Conservation (phyloP, 2,329 filamentous ascomycete species). For the Monosporascus sp. region DNA sequence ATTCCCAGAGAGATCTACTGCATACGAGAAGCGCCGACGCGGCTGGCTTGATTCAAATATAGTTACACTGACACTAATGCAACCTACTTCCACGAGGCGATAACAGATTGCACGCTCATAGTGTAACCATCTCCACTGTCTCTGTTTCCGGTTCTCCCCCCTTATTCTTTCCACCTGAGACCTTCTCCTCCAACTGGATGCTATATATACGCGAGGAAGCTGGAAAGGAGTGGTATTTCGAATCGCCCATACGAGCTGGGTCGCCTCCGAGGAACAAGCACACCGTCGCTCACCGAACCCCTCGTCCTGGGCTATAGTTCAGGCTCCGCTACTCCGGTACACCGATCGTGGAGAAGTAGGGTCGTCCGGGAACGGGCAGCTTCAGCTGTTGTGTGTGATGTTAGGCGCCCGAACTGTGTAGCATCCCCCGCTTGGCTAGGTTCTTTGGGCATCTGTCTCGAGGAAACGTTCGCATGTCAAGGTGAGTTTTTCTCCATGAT, state of each 20-base stretch:
- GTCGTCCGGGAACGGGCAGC: slow-evolving; percentile 33
- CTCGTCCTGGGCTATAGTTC: slow-evolving; percentile 13
- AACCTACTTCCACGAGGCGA: slow-evolving; percentile 25
- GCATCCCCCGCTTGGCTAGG: slow-evolving; percentile 32
- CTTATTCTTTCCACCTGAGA: slow-evolving; percentile 2
- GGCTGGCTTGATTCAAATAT: slow-evolving; percentile 21
- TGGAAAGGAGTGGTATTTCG: not conserved
- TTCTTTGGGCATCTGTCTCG: slow-evolving; percentile 31
- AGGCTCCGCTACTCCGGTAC: slow-evolving; percentile 13
- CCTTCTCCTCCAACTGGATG: not conserved
- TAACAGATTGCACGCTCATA: slow-evolving; percentile 13
- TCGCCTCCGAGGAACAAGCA: slow-evolving; percentile 20
- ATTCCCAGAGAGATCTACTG: slow-evolving; percentile 23
- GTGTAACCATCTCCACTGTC: slow-evolving; percentile 4
- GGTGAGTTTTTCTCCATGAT: slow-evolving; percentile 19
- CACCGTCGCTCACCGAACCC: slow-evolving; percentile 14
- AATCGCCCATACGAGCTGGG: slow-evolving; percentile 3
- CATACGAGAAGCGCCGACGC: slow-evolving; percentile 25
- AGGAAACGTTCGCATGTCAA: slow-evolving; percentile 25
- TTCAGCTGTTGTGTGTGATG: slow-evolving; percentile 37
- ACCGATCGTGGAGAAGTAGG: slow-evolving; percentile 20
- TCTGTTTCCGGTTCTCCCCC: slow-evolving; percentile 4
- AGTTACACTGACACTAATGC: slow-evolving; percentile 26
- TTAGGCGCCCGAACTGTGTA: slow-evolving; percentile 35
- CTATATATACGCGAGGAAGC: not conserved